Base-by-base conservation (phyloP, 2,329 filamentous ascomycete genomes). In the Aschersonia sp. region DNA sequence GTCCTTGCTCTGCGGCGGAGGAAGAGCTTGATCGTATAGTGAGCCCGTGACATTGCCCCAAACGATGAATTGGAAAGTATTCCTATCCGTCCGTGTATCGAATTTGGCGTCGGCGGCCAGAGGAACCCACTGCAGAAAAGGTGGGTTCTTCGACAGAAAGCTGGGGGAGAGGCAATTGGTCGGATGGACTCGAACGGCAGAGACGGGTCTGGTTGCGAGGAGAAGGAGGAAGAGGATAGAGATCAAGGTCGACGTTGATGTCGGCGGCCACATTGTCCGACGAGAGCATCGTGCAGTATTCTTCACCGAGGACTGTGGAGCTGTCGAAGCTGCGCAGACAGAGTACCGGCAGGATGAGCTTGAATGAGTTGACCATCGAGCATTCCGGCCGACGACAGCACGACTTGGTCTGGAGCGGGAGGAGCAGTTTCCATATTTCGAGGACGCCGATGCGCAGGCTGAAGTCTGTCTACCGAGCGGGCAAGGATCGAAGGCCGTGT, bases 21-120 rank as follows among this genome's bases (percentile, higher is more conserved):
- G 87, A 47, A 87, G 75, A 2, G 64, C 51, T n/a, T 69, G 67
- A 10, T 66, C 59, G 2, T 71, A 70, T 43, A 75, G 72, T 46
- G 82, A 78, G 44, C 92, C 92, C 7, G 83, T 85, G 32, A 97
- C 87, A 64, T 97, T 96, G 46, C 89, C 90, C 69, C 87, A 97
- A 44, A 95, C 76, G 1, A 81, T 92, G 48, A 96, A 69, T 52
- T 77, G 79, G 45, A 98, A 71, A 41, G 73, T 77, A 59, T 89
- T 79, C 46, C 68, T 72, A 5, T 75, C 62, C 52, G 75, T 67
- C 11, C 68, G 63, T 31, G 75, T 72, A 56, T 87, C 75, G 68
- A 94, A 94, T 22, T 68, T 67, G 49, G 86, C 90, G 57, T 85
- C 80, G 49, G 92, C 77, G 55, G 76, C 80, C 37, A 82, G 63